Evolutionary conservation across 805 yeast species (phyloP).

Genomic region (Torulaspora microellipsoides): DNA sequence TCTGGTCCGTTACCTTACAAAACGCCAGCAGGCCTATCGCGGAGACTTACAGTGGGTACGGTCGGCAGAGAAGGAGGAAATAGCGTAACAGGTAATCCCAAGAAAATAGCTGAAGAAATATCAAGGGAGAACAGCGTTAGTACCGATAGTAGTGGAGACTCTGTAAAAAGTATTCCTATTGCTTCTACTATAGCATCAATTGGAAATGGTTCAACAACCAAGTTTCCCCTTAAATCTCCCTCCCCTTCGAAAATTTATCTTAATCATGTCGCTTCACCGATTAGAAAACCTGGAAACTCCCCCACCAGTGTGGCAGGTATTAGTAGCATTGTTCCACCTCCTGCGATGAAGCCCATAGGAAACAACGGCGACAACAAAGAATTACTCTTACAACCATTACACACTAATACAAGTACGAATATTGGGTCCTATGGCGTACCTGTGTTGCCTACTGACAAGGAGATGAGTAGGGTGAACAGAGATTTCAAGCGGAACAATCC

Average conservation of each 20-base stretch:
- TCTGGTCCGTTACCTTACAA: slow-evolving; percentile 21
- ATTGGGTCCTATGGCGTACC: slow-evolving; percentile 1
- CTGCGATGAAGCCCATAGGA: slow-evolving; percentile 37
- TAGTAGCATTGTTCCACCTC: slow-evolving; percentile 37
- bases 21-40: slow-evolving; percentile 23
- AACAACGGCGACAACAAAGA: slow-evolving; percentile 22
- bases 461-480: slow-evolving; percentile 27
- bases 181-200: slow-evolving; percentile 1
- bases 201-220: neutral
- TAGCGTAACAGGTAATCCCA: slow-evolving; percentile 6
- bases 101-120: slow-evolving; percentile 14
- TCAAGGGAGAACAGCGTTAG: slow-evolving; percentile 17
- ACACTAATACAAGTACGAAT: slow-evolving; percentile 26
- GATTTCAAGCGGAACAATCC: slow-evolving; percentile 45
- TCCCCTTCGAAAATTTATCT: slow-evolving; percentile 12
- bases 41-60: slow-evolving; percentile 29
- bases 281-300: slow-evolving; percentile 12
- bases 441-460: slow-evolving; percentile 13
- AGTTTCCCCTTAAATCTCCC: slow-evolving; percentile 9
- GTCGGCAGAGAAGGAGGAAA: slow-evolving; percentile 2
- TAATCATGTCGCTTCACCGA: slow-evolving; percentile 14
- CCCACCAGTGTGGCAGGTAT: slow-evolving; percentile 5
- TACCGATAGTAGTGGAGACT: slow-evolving; percentile 8
- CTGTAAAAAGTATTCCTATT: slow-evolving; percentile 1
- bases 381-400: slow-evolving; percentile 33